Conservation (phyloP, 768 basidiomycete genomes). For the Boletus tylopilopsis region DNA sequence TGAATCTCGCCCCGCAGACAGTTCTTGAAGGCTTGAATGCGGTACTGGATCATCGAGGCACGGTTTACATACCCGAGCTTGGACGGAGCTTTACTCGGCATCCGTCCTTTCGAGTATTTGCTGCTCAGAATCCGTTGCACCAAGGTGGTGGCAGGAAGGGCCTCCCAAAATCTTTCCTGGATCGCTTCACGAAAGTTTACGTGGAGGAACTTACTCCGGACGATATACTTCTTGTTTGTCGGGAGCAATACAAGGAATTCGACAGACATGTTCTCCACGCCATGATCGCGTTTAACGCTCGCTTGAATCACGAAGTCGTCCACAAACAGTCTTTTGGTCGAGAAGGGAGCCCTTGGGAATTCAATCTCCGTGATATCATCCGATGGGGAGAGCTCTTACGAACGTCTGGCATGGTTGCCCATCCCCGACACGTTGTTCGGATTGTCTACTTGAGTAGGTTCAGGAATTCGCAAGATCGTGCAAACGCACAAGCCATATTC, state of each 20-base stretch:
- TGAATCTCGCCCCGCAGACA: slow-evolving; percentile 97
- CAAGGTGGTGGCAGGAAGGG: slow-evolving; percentile 98
- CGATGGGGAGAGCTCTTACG: slow-evolving; percentile 73
- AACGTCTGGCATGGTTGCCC: slow-evolving; percentile 27
- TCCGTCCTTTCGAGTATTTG: slow-evolving; percentile 94
- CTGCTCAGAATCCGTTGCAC: slow-evolving; percentile 93
- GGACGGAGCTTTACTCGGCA: slow-evolving; percentile 85
- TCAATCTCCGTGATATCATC: slow-evolving; percentile 92
- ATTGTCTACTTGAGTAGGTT: slow-evolving; percentile 85
- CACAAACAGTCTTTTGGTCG: slow-evolving; percentile 63
- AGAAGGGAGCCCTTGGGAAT: slow-evolving; percentile 93
- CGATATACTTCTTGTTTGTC: slow-evolving; percentile 79
- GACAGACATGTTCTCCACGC: slow-evolving; percentile 49
- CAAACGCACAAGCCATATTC: slow-evolving; percentile 49
- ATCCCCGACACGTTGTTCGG: slow-evolving; percentile 63
- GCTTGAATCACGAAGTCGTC: slow-evolving; percentile 64
- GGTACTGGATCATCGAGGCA: slow-evolving; percentile 91
- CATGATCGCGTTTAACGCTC: slow-evolving; percentile 83
- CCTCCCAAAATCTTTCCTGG: slow-evolving; percentile 93
- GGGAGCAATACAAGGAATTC: slow-evolving; percentile 62
- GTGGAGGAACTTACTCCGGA: slow-evolving; percentile 75
- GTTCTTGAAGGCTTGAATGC: slow-evolving; percentile 97
- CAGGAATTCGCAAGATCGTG: slow-evolving; percentile 66
- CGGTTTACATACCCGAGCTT: slow-evolving; percentile 92
- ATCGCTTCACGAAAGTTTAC: slow-evolving; percentile 98